Evolutionary conservation across 495 filamentous ascomycete genomes (phyloP), one percentile per base, ranked within the genome.

Genomic region (Parathielavia appendiculata): DNA sequence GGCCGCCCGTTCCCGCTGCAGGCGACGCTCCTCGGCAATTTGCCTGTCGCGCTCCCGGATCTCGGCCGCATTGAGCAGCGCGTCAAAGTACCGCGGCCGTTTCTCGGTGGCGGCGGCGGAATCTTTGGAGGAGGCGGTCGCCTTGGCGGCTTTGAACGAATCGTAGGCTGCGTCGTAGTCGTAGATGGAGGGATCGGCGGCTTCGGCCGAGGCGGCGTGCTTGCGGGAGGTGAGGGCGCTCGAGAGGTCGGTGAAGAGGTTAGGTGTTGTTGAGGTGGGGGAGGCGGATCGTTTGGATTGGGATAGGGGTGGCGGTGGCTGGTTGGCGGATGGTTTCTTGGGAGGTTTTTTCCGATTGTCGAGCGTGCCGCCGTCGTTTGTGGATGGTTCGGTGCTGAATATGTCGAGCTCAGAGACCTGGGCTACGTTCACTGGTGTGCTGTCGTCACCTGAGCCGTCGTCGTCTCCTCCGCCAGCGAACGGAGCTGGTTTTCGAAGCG

Each of bases 21-120:
- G 75, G 69, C 90, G 77, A 67, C 90, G 89, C 70, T 98, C 93
- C 61, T 90, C 86, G 14, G 93, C 93, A 10, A 95, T 85, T 36
- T 89, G 75, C 49, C 89, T 84, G 73, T 97, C 93, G 26, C 91
- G 87, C 72, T 97, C 96, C 34, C 95, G 85, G 34, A 90, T 71
- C 57, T 91, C 89, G 2, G 93, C 91, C 1, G 90, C 89, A 13
- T 84, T 83, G 20, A 96, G 73, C 23, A 98, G 72, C 46, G 82
- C 82, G 44, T 76, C 77, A 86, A 98, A 97, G 69, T 97, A 97
- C 59, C 87, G 87, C 0, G 91, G 91, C 52, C 78, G 79, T 45
- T 83, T 75, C 51, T 85, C 76, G 4, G 51, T 54, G 14, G 64
- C 66, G 30, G 73, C 74, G 10, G 73, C 65, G 13, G 73, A 2